These are phyloP conservation scores for Kodamaea sagamina DNA, from an alignment of 805 yeast genomes.

Conservation along the genomic window DNA sequence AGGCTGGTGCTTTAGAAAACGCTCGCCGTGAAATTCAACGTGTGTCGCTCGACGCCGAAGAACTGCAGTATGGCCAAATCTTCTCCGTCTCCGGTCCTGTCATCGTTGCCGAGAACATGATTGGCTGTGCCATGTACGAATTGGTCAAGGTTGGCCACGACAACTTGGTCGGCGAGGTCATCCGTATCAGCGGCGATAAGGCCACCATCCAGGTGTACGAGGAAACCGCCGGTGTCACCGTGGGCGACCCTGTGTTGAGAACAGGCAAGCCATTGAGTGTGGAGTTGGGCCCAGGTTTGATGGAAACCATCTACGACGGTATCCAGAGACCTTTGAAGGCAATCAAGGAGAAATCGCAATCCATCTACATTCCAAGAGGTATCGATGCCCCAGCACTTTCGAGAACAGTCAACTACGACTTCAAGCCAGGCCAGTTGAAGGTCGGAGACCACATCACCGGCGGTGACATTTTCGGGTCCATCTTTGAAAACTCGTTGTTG, in stretches of 20 bases:
- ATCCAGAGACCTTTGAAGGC: slow-evolving; percentile 98
- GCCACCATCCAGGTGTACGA: slow-evolving; percentile 99
- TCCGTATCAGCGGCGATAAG: slow-evolving; percentile 93
- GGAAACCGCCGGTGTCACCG: slow-evolving; percentile 99
- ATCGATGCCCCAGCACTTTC: slow-evolving; percentile 93
- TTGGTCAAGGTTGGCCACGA: slow-evolving; percentile 97
- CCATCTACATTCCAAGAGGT: slow-evolving; percentile 98
- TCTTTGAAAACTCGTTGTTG: slow-evolving; percentile 89
- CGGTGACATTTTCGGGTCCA: slow-evolving; percentile 94
- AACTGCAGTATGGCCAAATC: slow-evolving; percentile 82
- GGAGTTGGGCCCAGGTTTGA: slow-evolving; percentile 98
- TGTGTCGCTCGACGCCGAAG: slow-evolving; percentile 67
- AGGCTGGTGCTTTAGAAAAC: slow-evolving; percentile 97
- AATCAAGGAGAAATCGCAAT: slow-evolving; percentile 81
- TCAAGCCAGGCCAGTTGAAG: slow-evolving; percentile 73
- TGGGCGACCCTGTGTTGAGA: slow-evolving; percentile 97
- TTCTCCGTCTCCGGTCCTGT: slow-evolving; percentile 98
- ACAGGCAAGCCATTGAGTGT: slow-evolving; percentile 99
- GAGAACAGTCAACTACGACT: slow-evolving; percentile 81
- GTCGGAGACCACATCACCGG: slow-evolving; percentile 98
- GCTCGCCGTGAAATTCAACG: slow-evolving; percentile 93
- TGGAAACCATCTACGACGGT: slow-evolving; percentile 99
- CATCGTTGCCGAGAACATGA: slow-evolving; percentile 96
- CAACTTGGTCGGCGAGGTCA: slow-evolving; percentile 95
- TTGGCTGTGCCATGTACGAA: slow-evolving; percentile 99